Conservation (phyloP, 2,329 filamentous ascomycete genomes). For the Penicillium corylophilum region DNA sequence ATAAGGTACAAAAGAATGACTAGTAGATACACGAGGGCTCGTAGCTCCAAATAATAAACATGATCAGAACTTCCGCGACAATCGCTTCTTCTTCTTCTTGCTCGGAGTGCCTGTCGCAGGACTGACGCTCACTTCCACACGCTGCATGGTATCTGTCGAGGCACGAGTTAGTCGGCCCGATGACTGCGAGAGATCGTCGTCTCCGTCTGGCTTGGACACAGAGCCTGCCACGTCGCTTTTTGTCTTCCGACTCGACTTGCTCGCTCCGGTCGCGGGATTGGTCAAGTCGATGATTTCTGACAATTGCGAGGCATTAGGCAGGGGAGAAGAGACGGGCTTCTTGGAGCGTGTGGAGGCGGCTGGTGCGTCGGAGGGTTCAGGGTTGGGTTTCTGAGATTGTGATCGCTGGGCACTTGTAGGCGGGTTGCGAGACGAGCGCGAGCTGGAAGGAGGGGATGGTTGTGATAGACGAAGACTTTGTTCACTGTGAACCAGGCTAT, state of each 20-base stretch:
- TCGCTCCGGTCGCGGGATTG: not conserved
- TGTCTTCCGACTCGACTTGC: not conserved
- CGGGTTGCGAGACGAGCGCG: constrained; percentile 9
- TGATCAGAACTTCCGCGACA: constrained; percentile 9
- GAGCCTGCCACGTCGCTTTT: not conserved
- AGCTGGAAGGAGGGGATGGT: constrained; percentile 8
- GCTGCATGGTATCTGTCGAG: constrained; percentile 18
- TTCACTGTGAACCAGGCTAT: constrained; percentile 15
- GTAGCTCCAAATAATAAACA: not conserved
- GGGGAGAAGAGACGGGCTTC: constrained; percentile 2
- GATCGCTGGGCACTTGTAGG: constrained; percentile 13
- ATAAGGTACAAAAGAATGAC: not conserved
- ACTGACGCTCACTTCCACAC: constrained; percentile 20
- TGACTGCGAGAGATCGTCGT: constrained; percentile 13
- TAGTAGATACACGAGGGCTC: not conserved
- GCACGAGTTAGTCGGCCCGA: constrained; percentile 20
- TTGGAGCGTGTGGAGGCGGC: constrained; percentile 14
- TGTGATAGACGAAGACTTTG: constrained; percentile 12
- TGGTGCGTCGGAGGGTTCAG: constrained; percentile 4
- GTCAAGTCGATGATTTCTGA: constrained; percentile 22
- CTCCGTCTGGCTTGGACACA: not conserved
- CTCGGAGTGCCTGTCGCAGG: constrained; percentile 14
- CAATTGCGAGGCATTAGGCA: constrained; percentile 10
- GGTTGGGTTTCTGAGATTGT: constrained; percentile 1
- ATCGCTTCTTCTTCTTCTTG: constrained; percentile 15